phyloP scores from a whole-genome alignment of 2,329 filamentous ascomycete genomes.

The Fusarium sp. region DNA sequence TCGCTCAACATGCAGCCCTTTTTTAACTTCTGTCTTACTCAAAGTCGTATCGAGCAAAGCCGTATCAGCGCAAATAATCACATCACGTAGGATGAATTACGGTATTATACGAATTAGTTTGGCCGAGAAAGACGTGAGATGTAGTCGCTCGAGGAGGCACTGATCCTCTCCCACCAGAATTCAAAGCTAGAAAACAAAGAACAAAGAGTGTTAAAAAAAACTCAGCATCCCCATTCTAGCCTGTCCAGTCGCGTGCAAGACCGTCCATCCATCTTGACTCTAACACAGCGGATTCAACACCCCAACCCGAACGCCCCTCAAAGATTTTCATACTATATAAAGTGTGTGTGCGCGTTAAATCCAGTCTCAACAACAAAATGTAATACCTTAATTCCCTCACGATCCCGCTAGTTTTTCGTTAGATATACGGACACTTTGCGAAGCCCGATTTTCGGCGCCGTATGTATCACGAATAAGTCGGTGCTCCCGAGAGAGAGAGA shows the following conservation, averaged over 20 bases:
- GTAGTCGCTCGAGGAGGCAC: conserved; percentile 4
- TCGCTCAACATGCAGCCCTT: conserved; percentile 16
- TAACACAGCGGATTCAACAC: conserved; percentile 32
- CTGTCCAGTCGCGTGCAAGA: conserved; percentile 21
- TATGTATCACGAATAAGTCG: neutral
- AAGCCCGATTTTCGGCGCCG: conserved; percentile 12
- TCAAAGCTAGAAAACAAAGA: neutral
- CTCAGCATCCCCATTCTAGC: conserved; percentile 9
- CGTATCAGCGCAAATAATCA: neutral
- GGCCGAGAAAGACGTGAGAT: neutral
- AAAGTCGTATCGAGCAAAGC: conserved; percentile 7
- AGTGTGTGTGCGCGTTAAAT: conserved; percentile 18
- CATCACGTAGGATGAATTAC: neutral
- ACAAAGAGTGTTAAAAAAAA: conserved; percentile 11
- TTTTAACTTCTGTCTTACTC: conserved; percentile 20
- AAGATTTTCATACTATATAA: neutral
- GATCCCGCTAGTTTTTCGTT: neutral
- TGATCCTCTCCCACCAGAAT: conserved; percentile 7
- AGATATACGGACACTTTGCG: neutral
- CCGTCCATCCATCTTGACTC: conserved; percentile 41
- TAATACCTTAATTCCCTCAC: conserved; percentile 29
- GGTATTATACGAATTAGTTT: neutral
- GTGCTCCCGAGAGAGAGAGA: conserved; percentile 17
- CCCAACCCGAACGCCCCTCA: conserved; percentile 24
- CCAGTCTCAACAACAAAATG: conserved; percentile 27